These are phyloP conservation scores for Astraeus odoratus DNA, from an alignment of 768 basidiomycete species.

Conservation along the genomic window DNA sequence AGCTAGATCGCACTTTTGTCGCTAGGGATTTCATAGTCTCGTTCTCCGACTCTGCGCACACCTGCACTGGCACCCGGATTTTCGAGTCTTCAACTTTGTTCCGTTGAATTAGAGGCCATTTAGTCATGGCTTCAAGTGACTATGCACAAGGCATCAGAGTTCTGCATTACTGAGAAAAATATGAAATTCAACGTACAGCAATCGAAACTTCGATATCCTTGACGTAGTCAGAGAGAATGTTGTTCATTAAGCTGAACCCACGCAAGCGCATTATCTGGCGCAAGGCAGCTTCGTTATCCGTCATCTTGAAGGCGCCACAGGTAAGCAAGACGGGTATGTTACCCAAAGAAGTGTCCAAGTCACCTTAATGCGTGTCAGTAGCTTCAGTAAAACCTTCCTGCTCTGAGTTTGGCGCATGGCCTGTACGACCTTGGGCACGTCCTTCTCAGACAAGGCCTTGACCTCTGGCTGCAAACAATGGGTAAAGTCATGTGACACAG, in stretches of 20 bases:
- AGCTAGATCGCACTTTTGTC: constrained; percentile 45
- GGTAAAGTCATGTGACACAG: constrained; percentile 1
- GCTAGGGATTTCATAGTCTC: constrained; percentile 52
- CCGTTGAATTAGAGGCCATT: constrained; percentile 77
- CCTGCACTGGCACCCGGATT: constrained; percentile 58
- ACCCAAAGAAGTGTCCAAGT: background rate
- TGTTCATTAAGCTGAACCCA: constrained; percentile 88
- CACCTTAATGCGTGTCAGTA: constrained; percentile 83
- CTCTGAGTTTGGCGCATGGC: constrained; percentile 86
- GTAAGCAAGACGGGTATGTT: background rate
- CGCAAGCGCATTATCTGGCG: constrained; percentile 87
- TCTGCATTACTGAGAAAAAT: background rate
- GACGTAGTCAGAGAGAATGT: constrained; percentile 70
- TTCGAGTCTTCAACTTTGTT: constrained; percentile 90
- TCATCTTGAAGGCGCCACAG: constrained; percentile 49
- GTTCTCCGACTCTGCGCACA: constrained; percentile 47
- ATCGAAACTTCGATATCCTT: constrained; percentile 65
- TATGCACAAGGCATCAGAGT: constrained; percentile 17
- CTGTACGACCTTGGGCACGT: constrained; percentile 87
- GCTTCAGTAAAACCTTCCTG: constrained; percentile 71
- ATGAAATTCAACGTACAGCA: constrained; percentile 42
- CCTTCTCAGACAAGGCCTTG: constrained; percentile 66
- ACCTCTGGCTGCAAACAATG: constrained; percentile 54
- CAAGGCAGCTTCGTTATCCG: constrained; percentile 70
- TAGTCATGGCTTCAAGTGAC: constrained; percentile 60